Conservation (phyloP, 352 stramenopile genomes). For the Pilasporangium apinafurcum region DNA sequence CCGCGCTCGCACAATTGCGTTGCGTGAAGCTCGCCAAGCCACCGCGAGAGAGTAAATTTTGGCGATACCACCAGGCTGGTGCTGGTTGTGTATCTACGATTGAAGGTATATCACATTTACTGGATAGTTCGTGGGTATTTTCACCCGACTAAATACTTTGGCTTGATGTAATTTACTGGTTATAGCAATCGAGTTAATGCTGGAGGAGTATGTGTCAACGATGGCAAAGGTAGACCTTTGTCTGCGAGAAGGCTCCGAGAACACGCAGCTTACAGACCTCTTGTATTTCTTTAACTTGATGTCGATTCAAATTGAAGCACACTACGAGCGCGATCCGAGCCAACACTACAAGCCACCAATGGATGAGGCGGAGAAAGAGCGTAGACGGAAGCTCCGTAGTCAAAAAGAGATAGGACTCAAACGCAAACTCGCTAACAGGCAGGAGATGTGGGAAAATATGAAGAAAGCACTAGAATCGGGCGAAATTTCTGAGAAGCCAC, state of each 20-base stretch:
- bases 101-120: conserved; percentile 50
- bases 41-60: conserved; percentile 81
- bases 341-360: conserved; percentile 64
- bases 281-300: conserved; percentile 84
- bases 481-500: conserved; percentile 38
- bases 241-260: conserved; percentile 21
- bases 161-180: neutral
- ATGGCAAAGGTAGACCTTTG: conserved; percentile 21
- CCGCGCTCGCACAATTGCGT: conserved; percentile 41
- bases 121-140: neutral
- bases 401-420: conserved; percentile 76
- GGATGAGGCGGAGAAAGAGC: conserved; percentile 75
- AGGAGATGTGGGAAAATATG: conserved; percentile 46
- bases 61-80: conserved; percentile 82
- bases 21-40: conserved; percentile 77
- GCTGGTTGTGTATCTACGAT: conserved; percentile 86
- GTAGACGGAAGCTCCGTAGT: conserved; percentile 56
- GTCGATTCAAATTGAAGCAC: conserved; percentile 53
- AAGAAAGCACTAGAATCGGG: conserved; percentile 34
- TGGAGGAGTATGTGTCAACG: conserved; percentile 62
- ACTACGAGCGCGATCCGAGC: conserved; percentile 49
- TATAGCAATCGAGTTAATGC: conserved; percentile 77
- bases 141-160: neutral
- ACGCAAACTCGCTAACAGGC: conserved; percentile 65
- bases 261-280: conserved; percentile 45